Base-by-base conservation (phyloP, 2,329 filamentous ascomycete genomes). In the Diaporthe vaccinii region DNA sequence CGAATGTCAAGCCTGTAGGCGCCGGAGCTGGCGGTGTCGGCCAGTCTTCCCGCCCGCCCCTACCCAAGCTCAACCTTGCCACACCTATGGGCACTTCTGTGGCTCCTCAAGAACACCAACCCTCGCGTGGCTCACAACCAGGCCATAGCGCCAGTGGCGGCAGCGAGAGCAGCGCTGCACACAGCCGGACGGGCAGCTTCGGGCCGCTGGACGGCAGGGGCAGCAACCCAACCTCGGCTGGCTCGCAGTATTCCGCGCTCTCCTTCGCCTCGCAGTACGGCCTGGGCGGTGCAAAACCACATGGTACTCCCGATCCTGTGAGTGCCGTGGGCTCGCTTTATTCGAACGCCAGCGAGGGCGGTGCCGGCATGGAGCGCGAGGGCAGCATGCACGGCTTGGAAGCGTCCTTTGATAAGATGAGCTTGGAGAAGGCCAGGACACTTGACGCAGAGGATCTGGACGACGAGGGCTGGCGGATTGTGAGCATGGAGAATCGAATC, bases 381-480 rank as follows among this genome's bases (percentile, higher is more conserved):
- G 91, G 91, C 78, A 97, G 95, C 81, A 89, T 94, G 84, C 94
- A 95, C 80, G 93, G 93, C 5, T 86, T 97, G 3, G 89, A 96
- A 76, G 92, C 91, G 3, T 74, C 75, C 4, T 92, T 98, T 75
- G 95, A 97, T 78, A 93, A 96, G 83, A 84, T 98, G 80, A 94
- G 91, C 68, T 83, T 97, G 61, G 95, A 98, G 79, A 95, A 93
- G 84, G 95, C 95, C 49, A 90, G 94, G 78, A 94, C 93, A 34
- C 86, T 96, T 53, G 97, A 99, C 83, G 96, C 98, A 5, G 96
- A 98, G 80, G 96, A 98, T 79, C 86, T 99, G 67, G 96, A 98
- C 82, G 96, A 98, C 80, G 94, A 98, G 77, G 95, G 95, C 28
- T 99, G 97, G 97, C 92, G 94, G 82, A 96, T 97, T 70, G 97